Base-by-base conservation (phyloP, 2,329 filamentous ascomycete genomes). In the Colletotrichum zoysiae region DNA sequence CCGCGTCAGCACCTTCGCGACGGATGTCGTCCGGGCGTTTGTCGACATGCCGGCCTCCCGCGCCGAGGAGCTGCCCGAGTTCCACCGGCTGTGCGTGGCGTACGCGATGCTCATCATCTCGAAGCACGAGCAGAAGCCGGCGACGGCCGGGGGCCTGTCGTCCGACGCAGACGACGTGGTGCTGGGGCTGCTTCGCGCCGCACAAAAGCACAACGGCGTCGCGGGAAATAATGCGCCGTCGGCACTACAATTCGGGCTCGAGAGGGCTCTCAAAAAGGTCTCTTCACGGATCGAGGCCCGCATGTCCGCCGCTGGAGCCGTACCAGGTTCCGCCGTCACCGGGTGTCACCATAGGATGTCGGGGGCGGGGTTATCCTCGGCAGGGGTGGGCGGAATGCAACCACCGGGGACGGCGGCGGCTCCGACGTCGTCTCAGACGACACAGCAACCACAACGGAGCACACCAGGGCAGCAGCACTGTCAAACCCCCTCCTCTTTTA, bases 51-150 rank as follows among this genome's bases (percentile, higher is more conserved):
- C 70, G n/a, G 62, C 65, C 9, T 42, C 65, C 23, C 53, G 70
- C 30, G 70, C 70, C 8, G 70, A 72, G 48, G 70, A 72, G 66
- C 48, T 72, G 55, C 70, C 70, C 23, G 70, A 72, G 40, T 72
- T 72, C 33, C 70, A 72, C 18, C 65, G 70, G 2, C 60, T 72
- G 18, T 72, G 70, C 18, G 70, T 72, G 12, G 70, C 70, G n/a
- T 72, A 72, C 48, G 70, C 70, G 16, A 72, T 72, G 70, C 59
- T 72, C 9, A 72, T 72, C 14, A 72, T 72, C 8, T 72, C 70
- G 18, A 72, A 72, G 20, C 56, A 72, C 46, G 70, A 72, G 35
- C 65, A 65, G 23, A 65, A 64, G 33, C 42, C 65, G 11, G 18
- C 65, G 23, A 26, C 18, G 60, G 23, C 23, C 46, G 26, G 33